Base-by-base conservation (phyloP, 805 yeast genomes). In the Maudiozyma pseudohumilis region DNA sequence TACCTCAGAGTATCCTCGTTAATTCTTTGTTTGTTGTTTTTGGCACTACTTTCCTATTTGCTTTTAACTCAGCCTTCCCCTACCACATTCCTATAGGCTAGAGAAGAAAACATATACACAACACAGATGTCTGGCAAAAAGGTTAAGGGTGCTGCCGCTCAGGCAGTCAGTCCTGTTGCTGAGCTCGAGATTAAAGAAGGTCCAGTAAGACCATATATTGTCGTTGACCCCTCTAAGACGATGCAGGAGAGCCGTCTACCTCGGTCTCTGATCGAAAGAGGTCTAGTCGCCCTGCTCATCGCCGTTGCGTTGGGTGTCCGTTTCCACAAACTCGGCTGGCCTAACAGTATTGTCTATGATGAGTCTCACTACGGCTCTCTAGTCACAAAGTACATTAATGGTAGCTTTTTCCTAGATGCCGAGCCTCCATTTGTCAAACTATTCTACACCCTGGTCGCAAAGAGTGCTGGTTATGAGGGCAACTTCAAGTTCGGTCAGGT, bases 331-430 rank as follows among this genome's bases (percentile, higher is more conserved):
- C 64, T 92, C 40, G 64, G 72, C 18, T 54, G 64, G 45, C 98
- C 98, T 32, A 63, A 75, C 49, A 75, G 86, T 20, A 92, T 87
- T 28, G 94, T 89, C 10, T 82, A 82, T 47, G 95, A 86, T 59
- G 98, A 89, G 60, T 87, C 80, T 29, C 92, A 82, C 58, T 86
- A 89, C 51, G 97, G 98, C 38, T 89, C 92, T 7, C 87, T 87
- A 62, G 94, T 96, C 25, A 72, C 79, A 41, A 80, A 83, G 60
- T 92, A 87, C 63, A 68, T 77, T 36, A 59, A 64, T 34, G 80
- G 83, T 17, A 58, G 59, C 21, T 80, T 68, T 53, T 81, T 80
- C 59, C 67, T 80, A 69, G 87, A 77, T 55, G 77, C 74, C 32
- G 80, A 80, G 49, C 94, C 94, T 6, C 94, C 94, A 7, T 66